Percentiles rank a stretch among this genome's conserved stretches.
These are phyloP conservation scores for Coemansia sp. DNA, from an alignment of 192 early-diverging fungal genomes.

Conservation along the genomic window DNA sequence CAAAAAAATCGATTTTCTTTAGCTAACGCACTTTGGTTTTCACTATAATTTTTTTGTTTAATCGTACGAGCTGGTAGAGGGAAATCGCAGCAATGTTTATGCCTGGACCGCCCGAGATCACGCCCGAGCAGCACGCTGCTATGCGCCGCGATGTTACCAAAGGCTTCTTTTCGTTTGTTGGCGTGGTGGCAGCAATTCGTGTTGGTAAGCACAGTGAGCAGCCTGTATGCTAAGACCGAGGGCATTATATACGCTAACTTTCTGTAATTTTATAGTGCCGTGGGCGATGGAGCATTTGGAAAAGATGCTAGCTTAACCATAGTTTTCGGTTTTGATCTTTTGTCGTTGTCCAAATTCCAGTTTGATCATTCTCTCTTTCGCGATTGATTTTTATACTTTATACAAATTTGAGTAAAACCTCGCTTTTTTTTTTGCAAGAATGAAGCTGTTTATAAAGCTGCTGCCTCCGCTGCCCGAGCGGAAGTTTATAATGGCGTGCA, in stretches of 20 bases:
- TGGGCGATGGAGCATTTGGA: conserved; percentile 53
- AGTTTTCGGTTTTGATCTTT: neutral
- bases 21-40: neutral
- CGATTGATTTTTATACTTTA: no score
- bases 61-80: no score
- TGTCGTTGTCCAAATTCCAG: no score
- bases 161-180: conserved; percentile 45
- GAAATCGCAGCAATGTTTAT: conserved; percentile 40
- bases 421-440: neutral
- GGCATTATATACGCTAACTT: neutral
- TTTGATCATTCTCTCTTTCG: no score
- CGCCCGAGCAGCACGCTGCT: conserved; percentile 44
- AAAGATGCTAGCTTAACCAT: conserved; percentile 29
- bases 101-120: conserved; percentile 51
- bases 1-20: neutral
- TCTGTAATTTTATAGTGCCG: conserved; percentile 28
- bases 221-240: neutral
- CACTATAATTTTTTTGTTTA: neutral
- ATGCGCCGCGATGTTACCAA: conserved; percentile 48
- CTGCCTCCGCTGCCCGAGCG: conserved; percentile 27
- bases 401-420: no score
- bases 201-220: conserved; percentile 26
- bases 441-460: conserved; percentile 24
- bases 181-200: conserved; percentile 44
- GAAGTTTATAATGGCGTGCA: conserved; percentile 34